Evolutionary conservation across 1,139 yeast species (phyloP), one percentile per base, ranked within the genome.

Genomic region (Suhomyces bolitotheri): DNA sequence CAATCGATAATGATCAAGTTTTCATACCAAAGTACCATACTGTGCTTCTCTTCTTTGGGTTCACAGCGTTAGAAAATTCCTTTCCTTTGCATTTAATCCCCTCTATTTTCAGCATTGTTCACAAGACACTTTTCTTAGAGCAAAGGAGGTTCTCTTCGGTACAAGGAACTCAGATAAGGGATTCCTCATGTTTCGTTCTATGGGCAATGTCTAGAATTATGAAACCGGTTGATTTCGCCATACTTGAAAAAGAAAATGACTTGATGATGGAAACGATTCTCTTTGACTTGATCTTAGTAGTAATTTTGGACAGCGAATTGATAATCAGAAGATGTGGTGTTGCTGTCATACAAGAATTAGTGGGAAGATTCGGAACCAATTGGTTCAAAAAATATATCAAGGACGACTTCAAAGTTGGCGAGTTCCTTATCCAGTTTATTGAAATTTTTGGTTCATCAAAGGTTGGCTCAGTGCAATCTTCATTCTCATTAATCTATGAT

Each of bases 301-400:
- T 81, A 10, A 68, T 86, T 29, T 82, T 82, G 51, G 97, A 90
- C 54, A 62, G 71, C 16, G 96, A 89, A 36, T 65, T 87, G 19
- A 71, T 81, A 38, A 76, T 89, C 10, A 67, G 96, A 39, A 68
- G 95, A 39, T 92, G 97, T 21, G 83, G 90, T 0, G 69, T 88
- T 9, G 96, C 97, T 0, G 94, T 95, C 0, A 52, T 88, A 4
- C 97, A 90, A 54, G 97, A 90, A 51, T 71, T 85, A 7, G 57
- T 87, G 3, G 97, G 97, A 0, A 64, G 97, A 27, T 81, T 80
- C 52, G 86, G 86, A 0, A 53, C 42, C 10, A 21, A 34, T 2
- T 38, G 66, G 5, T 64, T 65, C 33, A 27, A 33, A 0, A 16
- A 29, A 1, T 37, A 56, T 3, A 43, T 44, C 14, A 42, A 48